These are phyloP conservation scores for Populus trichocarpa DNA, from an alignment of 441 rosid species.

Conservation along the genomic window DNA sequence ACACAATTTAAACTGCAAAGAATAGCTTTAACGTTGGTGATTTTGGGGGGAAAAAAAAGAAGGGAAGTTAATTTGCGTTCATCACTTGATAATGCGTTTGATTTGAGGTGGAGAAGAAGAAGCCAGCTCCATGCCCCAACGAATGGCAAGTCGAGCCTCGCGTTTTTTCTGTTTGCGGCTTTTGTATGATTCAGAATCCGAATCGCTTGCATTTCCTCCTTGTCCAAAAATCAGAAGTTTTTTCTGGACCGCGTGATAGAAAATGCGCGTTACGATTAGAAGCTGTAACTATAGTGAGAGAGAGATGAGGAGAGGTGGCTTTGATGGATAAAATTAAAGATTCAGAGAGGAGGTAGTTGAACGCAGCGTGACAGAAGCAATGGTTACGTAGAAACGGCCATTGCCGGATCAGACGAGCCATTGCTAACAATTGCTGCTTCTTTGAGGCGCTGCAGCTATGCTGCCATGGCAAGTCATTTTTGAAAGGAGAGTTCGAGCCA, in stretches of 20 bases:
- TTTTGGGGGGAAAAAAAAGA: neutral
- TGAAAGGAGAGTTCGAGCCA: neutral
- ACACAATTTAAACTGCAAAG: neutral
- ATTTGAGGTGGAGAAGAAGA: slow-evolving; percentile 64
- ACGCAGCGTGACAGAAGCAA: too few relatives aligned
- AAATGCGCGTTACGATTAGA: slow-evolving; percentile 25
- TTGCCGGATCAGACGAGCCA: slow-evolving; percentile 60
- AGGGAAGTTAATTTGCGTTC: neutral
- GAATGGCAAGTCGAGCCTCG: slow-evolving; percentile 75
- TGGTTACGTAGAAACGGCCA: slow-evolving; percentile 36
- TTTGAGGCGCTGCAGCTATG: neutral
- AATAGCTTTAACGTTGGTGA: neutral
- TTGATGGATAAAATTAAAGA: too few relatives aligned
- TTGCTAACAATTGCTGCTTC: slow-evolving; percentile 4
- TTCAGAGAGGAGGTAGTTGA: too few relatives aligned
- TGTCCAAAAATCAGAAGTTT: slow-evolving; percentile 25
- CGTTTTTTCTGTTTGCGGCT: slow-evolving; percentile 83
- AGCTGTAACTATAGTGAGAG: slow-evolving; percentile 27
- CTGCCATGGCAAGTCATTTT: neutral
- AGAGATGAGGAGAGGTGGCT: too few relatives aligned
- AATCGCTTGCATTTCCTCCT: slow-evolving; percentile 45
- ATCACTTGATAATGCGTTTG: slow-evolving; percentile 56
- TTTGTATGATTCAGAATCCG: slow-evolving; percentile 46
- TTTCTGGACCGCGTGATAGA: slow-evolving; percentile 30
- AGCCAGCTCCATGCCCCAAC: slow-evolving; percentile 76